Evolutionary conservation across 805 yeast genomes (phyloP), one percentile per base, ranked within the genome.

Genomic region (Danielozyma ontarioensis): DNA sequence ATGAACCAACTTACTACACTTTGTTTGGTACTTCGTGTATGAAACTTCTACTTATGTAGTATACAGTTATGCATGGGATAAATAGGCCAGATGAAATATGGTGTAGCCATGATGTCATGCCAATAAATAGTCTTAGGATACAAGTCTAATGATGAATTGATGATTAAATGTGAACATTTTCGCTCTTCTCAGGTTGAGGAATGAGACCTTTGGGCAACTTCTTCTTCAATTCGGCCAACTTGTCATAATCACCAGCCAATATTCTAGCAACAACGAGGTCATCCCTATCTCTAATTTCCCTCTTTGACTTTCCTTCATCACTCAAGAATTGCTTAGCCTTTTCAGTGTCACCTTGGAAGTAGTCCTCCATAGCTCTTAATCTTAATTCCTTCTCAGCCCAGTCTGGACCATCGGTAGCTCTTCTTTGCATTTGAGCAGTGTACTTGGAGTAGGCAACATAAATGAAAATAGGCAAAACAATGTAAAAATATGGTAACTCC

Each of bases 361-460:
- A 74, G 45, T 76, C 75, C 55, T 82, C 86, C 67, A 77, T 77
- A 33, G 72, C 72, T 69, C 94, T 80, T 56, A 81, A 71, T 50
- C 84, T 69, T 58, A 85, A 74, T 64, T 85, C 95, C 55, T 83
- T 76, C 55, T 76, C 75, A 26, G 95, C 95, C 95, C 95, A 85
- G 48, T 78, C 84, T 39, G 71, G 70, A 48, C 72, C 72, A 19
- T 64, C 69, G 25, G 44, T 40, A 31, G 57, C 67, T 46, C 70
- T 56, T 45, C 54, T 53, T 45, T 54, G 54, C 61, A 57, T 56
- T 48, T 66, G 70, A 18, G 69, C 53, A 28, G 70, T 63, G 53
- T 66, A 64, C 53, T 66, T 66, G 39, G 70, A 53, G 48, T 66
- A 76, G 34, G 78, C 65, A 29, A 83, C 60, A 42, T 78, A 64